Percentiles rank a stretch among this genome's conserved stretches.
phyloP scores from a whole-genome alignment of 2,329 filamentous ascomycete genomes.

The Neopestalotiopsis clavispora region DNA sequence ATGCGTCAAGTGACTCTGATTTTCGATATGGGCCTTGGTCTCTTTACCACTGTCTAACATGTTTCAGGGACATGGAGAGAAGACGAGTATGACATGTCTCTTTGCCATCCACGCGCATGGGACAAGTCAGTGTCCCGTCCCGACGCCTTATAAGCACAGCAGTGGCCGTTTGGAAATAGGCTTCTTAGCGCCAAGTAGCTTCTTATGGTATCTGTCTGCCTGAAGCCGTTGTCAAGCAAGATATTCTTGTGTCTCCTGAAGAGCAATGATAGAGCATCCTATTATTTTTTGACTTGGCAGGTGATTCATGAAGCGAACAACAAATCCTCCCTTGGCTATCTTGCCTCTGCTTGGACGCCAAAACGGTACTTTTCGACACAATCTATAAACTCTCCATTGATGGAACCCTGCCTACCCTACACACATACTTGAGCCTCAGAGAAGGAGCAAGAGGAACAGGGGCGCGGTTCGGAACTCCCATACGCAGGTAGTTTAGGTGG shows the following conservation, averaged over 20 bases:
- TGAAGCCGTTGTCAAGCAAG: no score
- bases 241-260: not conserved
- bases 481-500: no score
- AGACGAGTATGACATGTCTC: not conserved
- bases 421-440: not conserved
- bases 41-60: not conserved
- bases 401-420: not conserved
- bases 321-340: not conserved
- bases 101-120: not conserved
- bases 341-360: not conserved
- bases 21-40: not conserved
- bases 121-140: not conserved
- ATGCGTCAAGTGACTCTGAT: not conserved
- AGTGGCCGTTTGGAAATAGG: not conserved
- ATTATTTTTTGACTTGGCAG: not conserved
- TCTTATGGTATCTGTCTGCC: no score
- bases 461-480: no score
- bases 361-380: conserved; percentile 12
- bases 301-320: not conserved
- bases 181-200: no score
- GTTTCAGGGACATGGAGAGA: not conserved
- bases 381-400: not conserved
- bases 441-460: not conserved
- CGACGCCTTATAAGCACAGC: not conserved
- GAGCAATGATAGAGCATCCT: not conserved